Conservation (phyloP, 768 basidiomycete genomes). For the Nevesoporus exiguus region DNA sequence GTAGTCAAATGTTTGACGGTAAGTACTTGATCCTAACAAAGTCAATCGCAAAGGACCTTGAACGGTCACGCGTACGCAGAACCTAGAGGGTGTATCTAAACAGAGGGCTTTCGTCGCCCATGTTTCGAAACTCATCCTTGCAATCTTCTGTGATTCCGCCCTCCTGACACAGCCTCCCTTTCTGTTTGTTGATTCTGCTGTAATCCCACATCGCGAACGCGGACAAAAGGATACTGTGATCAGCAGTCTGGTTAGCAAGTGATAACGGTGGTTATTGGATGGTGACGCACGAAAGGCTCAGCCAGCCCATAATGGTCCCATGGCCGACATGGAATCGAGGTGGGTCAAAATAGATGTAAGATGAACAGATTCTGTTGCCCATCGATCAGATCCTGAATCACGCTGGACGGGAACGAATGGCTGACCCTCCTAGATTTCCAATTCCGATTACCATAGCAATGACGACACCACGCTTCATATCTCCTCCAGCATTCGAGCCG, state of each 20-base stretch:
- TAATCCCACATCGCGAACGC: constrained; percentile 49
- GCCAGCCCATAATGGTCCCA: constrained; percentile 36
- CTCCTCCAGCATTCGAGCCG: constrained; percentile 53
- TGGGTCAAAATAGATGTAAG: constrained; percentile 39
- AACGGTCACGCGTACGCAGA: not conserved
- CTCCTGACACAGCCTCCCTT: constrained; percentile 41
- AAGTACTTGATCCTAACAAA: too few relatives aligned
- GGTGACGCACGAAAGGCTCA: constrained; percentile 26
- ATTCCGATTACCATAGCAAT: constrained; percentile 52
- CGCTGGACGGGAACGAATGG: constrained; percentile 13
- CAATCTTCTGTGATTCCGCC: constrained; percentile 41
- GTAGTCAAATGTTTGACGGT: too few relatives aligned
- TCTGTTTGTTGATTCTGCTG: constrained; percentile 46
- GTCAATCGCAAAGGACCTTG: not conserved
- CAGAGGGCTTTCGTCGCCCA: constrained; percentile 55
- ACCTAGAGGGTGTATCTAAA: constrained; percentile 41
- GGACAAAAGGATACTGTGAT: constrained; percentile 40
- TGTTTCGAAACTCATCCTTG: constrained; percentile 40
- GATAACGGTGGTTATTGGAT: constrained; percentile 9
- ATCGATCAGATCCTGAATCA: constrained; percentile 2
- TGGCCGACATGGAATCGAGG: constrained; percentile 39
- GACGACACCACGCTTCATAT: constrained; percentile 48
- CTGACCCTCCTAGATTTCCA: constrained; percentile 53
- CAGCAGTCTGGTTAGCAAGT: constrained; percentile 27
- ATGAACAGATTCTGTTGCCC: constrained; percentile 36